Evolutionary conservation across 2,329 filamentous ascomycete genomes (phyloP).

Genomic region (Epichloe uncinata): DNA sequence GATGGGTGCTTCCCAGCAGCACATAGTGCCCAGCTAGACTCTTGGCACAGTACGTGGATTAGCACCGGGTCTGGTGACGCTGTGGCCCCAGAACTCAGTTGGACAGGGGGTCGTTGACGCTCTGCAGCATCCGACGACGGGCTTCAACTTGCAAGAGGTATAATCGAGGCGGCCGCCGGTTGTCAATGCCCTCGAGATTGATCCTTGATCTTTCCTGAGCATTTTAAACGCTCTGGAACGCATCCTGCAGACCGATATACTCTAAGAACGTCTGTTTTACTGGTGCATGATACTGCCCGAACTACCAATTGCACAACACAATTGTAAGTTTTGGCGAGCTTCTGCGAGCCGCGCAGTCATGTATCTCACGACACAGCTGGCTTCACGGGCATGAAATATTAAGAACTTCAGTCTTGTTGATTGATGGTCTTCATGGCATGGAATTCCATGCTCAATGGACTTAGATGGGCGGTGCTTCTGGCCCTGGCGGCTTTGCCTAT

Average conservation of each 20-base stretch:
- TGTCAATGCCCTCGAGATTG: background rate
- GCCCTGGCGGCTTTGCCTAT: slow-evolving; percentile 3
- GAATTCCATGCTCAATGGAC: background rate
- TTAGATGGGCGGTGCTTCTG: background rate
- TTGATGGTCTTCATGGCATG: background rate
- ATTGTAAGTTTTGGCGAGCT: slow-evolving; percentile 3
- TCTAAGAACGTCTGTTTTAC: background rate
- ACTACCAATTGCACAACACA: slow-evolving; percentile 4
- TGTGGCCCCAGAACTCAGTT: slow-evolving; percentile 1
- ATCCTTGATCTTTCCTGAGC: background rate
- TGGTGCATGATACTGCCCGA: background rate
- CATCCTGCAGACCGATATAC: background rate
- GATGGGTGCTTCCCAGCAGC: background rate
- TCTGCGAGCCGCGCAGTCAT: background rate
- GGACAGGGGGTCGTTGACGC: slow-evolving; percentile 1
- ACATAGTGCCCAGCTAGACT: background rate
- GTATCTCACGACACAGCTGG: background rate
- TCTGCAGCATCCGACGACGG: background rate
- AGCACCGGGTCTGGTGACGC: slow-evolving; percentile 6
- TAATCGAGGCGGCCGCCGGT: slow-evolving; percentile 4
- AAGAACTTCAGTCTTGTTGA: background rate
- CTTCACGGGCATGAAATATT: background rate
- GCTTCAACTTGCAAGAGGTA: slow-evolving; percentile 4
- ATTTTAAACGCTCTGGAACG: background rate
- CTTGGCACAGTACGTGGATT: slow-evolving; percentile 7